Conservation (phyloP, 2,329 filamentous ascomycete genomes). For the Sporothrix brunneoviolacea region DNA sequence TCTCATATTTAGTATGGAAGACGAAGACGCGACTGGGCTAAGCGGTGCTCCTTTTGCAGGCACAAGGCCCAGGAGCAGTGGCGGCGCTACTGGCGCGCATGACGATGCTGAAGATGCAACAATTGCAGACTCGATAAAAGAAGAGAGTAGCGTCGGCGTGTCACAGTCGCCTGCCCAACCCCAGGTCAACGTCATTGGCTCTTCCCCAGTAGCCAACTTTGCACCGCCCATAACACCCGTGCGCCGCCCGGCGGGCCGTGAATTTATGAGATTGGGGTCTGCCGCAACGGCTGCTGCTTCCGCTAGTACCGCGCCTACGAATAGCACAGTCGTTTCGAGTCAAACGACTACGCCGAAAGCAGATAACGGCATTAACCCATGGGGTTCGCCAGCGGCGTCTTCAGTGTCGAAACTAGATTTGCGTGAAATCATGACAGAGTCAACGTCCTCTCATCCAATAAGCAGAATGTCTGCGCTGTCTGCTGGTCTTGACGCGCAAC, state of each 20-base stretch:
- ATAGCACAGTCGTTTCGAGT: background rate
- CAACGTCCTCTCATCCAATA: slow-evolving; percentile 33
- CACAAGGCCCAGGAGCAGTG: background rate
- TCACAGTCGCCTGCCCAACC: background rate
- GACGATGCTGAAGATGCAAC: background rate
- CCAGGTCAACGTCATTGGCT: background rate
- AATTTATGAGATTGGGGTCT: background rate
- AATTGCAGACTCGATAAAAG: background rate
- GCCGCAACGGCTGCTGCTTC: background rate
- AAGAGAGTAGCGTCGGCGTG: background rate
- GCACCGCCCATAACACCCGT: background rate
- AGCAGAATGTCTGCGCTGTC: slow-evolving; percentile 44
- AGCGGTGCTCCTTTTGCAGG: slow-evolving; percentile 23
- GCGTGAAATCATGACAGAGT: slow-evolving; percentile 65
- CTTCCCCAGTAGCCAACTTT: background rate
- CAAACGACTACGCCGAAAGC: background rate
- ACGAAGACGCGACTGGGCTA: slow-evolving; percentile 46
- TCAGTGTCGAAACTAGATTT: slow-evolving; percentile 60
- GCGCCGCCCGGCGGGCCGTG: background rate
- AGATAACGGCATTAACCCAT: slow-evolving; percentile 32
- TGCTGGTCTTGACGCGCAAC: slow-evolving; percentile 47
- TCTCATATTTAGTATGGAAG: slow-evolving; percentile 92
- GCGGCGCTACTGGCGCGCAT: background rate
- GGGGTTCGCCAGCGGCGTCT: slow-evolving; percentile 45
- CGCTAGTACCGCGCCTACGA: background rate